Conservation (phyloP, 441 rosid genomes). For the Monsonia emarginata region DNA sequence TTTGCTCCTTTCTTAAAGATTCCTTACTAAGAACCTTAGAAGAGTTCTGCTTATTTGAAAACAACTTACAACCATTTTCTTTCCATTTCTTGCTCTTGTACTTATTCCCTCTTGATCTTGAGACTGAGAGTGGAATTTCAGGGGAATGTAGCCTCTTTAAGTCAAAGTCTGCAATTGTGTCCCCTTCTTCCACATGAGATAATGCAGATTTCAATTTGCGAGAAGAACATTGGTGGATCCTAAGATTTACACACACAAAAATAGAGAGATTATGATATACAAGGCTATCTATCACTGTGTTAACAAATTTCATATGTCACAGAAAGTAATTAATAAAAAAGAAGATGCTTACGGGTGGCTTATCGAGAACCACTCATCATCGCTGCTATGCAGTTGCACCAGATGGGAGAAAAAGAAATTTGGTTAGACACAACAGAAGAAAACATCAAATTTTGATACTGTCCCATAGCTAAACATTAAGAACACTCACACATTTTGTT, state of each 20-base stretch:
- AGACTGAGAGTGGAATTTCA: slow-evolving; percentile 40
- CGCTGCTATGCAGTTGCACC: slow-evolving; percentile 32
- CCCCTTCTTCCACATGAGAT: slow-evolving; percentile 24
- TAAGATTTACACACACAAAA: slow-evolving; percentile 8
- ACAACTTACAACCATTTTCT: slow-evolving; percentile 15
- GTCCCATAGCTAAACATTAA: not conserved
- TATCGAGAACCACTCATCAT: slow-evolving; percentile 42
- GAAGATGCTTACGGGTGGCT: slow-evolving; percentile 38
- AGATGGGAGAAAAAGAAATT: not conserved
- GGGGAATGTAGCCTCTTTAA: slow-evolving; percentile 28
- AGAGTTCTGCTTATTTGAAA: slow-evolving; percentile 21
- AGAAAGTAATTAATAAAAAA: too few species aligned
- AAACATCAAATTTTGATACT: not conserved
- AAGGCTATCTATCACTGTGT: not conserved
- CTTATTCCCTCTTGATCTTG: slow-evolving; percentile 55
- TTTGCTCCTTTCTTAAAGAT: slow-evolving; percentile 22
- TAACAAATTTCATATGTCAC: not conserved
- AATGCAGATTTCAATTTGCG: slow-evolving; percentile 35
- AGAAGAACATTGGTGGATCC: slow-evolving; percentile 51
- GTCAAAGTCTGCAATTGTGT: slow-evolving; percentile 18
- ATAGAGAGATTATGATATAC: not conserved
- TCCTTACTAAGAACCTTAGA: slow-evolving; percentile 28
- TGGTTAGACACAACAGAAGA: not conserved
- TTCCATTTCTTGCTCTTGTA: slow-evolving; percentile 26
- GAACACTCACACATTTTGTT: slow-evolving; percentile 29